Percentiles rank a stretch among this genome's conserved stretches.
Evolutionary conservation across 2,329 filamentous ascomycete species (phyloP).

Genomic region (Exophiala oligosperma): DNA sequence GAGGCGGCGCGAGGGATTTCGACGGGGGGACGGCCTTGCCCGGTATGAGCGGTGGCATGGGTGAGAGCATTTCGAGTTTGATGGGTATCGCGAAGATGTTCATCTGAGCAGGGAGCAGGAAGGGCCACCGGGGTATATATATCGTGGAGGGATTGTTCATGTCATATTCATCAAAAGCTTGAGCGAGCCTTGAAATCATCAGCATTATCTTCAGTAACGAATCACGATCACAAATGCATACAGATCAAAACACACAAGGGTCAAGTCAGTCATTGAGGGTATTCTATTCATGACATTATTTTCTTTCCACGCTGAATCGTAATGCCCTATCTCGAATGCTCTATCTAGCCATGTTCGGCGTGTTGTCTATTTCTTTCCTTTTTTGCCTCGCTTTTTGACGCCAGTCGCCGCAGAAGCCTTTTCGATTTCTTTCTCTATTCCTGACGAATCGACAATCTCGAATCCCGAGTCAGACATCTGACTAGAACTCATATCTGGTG

Average conservation of each 20-base stretch:
- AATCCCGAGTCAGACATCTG: conserved; percentile 28
- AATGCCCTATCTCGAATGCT: neutral
- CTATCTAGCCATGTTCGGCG: neutral
- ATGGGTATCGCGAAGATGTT: conserved; percentile 55
- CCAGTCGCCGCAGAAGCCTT: conserved; percentile 12
- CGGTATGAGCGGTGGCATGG: conserved; percentile 36
- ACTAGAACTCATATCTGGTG: conserved; percentile 24
- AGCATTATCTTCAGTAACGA: neutral
- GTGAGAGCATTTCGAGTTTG: conserved; percentile 49
- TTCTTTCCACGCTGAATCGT: neutral
- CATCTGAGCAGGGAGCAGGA: conserved; percentile 38
- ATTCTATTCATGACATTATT: neutral
- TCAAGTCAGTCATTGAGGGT: neutral
- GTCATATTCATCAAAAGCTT: no score
- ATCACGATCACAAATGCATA: neutral
- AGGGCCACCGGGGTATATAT: neutral
- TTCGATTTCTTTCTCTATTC: conserved; percentile 25
- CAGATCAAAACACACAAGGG: neutral
- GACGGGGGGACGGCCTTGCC: conserved; percentile 28
- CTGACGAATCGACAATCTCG: conserved; percentile 29
- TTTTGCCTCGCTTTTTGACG: conserved; percentile 28
- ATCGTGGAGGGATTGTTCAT: neutral
- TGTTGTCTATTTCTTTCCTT: conserved; percentile 22
- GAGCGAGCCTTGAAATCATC: no score
- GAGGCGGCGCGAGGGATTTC: conserved; percentile 34